Evolutionary conservation across 2,329 filamentous ascomycete species (phyloP).

Genomic region (Alternaria brassicicola): DNA sequence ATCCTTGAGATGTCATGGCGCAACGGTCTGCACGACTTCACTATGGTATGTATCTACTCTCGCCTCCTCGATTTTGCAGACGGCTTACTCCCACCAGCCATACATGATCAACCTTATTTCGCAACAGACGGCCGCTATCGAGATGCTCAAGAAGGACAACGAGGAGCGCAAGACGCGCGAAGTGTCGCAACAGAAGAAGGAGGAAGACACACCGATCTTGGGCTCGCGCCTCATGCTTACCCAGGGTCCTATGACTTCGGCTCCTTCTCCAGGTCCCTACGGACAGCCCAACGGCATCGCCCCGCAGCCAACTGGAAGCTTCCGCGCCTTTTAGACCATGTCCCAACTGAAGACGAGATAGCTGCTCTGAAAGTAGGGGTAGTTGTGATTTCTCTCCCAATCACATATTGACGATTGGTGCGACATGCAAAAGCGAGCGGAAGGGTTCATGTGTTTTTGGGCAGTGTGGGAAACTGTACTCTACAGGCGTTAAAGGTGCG

Average conservation of each 20-base stretch:
- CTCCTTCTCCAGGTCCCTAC: conserved; percentile 70
- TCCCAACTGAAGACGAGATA: not conserved
- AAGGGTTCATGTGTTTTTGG: conserved; percentile 22
- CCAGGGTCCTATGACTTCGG: conserved; percentile 71
- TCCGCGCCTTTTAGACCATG: conserved; percentile 42
- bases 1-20: conserved; percentile 98
- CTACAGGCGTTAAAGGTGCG: conserved; percentile 40
- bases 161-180: conserved; percentile 82
- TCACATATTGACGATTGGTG: conserved; percentile 36
- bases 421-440: conserved; percentile 32
- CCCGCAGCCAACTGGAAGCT: conserved; percentile 79
- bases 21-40: conserved; percentile 91
- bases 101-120: conserved; percentile 99
- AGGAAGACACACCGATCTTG: conserved; percentile 92
- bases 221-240: conserved; percentile 95
- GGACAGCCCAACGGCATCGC: conserved; percentile 86
- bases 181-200: conserved; percentile 81
- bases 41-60: conserved; percentile 65
- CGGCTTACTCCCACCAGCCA: conserved; percentile 55
- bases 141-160: conserved; percentile 89
- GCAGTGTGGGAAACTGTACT: conserved; percentile 33
- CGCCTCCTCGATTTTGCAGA: not conserved
- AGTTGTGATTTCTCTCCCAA: conserved; percentile 14
- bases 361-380: not conserved
- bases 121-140: conserved; percentile 86